Evolutionary conservation across 441 rosid species (phyloP).

Genomic region (Hura crepitans): DNA sequence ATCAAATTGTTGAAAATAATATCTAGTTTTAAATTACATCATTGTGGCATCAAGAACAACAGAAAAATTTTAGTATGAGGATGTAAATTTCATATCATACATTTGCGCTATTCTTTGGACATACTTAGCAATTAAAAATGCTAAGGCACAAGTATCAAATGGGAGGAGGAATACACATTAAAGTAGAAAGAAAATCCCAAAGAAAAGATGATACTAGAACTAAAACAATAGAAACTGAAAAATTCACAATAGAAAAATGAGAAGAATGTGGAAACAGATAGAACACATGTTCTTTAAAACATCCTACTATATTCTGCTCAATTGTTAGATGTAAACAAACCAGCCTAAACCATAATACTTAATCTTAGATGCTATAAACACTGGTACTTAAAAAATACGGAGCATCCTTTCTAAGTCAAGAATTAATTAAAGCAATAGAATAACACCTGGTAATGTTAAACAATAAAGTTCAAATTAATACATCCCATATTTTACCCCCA

Average conservation of each 20-base stretch:
- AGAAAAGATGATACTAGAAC: not conserved
- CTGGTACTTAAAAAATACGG: not conserved
- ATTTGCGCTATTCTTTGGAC: too few relatives aligned
- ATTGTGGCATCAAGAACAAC: conserved; percentile 11
- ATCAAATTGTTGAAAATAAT: conserved; percentile 14
- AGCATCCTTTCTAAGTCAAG: not conserved
- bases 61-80: not conserved
- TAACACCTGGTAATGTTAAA: not conserved
- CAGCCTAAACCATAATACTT: not conserved
- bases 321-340: not conserved
- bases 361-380: too few relatives aligned
- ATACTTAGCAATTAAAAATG: too few relatives aligned
- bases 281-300: not conserved
- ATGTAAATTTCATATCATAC: too few relatives aligned
- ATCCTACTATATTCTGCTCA: not conserved
- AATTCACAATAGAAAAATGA: not conserved
- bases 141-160: too few relatives aligned
- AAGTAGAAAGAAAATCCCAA: not conserved
- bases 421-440: not conserved
- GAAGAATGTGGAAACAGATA: not conserved
- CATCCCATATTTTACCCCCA: not conserved
- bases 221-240: not conserved
- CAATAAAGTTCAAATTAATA: not conserved
- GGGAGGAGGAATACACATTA: not conserved
- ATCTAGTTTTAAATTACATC: not conserved